phyloP scores from a whole-genome alignment of 371 early-diverging fungal species.

The Mucor circinelloides region DNA sequence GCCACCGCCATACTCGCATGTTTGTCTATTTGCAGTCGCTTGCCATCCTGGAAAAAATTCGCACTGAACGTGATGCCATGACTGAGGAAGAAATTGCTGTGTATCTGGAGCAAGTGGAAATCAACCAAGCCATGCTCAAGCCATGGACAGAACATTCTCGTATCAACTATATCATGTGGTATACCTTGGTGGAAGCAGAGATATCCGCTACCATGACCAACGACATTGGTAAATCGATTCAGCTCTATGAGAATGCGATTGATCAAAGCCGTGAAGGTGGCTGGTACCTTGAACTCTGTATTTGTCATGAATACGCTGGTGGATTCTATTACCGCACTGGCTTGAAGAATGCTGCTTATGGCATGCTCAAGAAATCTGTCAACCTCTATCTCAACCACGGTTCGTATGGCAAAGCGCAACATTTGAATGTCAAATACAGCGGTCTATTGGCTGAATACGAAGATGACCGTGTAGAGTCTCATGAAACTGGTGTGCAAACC shows the following conservation, averaged over 20 bases:
- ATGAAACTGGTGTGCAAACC: conserved; percentile 43
- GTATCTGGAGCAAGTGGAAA: conserved; percentile 19
- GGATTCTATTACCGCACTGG: conserved; percentile 39
- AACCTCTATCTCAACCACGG: conserved; percentile 34
- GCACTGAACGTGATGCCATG: conserved; percentile 12
- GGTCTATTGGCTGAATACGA: conserved; percentile 27
- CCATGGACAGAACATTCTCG: conserved; percentile 34
- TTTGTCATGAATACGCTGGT: conserved; percentile 44
- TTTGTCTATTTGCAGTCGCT: conserved; percentile 34
- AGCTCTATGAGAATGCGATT: conserved; percentile 43
- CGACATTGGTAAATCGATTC: conserved; percentile 21
- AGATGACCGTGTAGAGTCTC: conserved; percentile 32
- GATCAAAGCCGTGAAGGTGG: conserved; percentile 34
- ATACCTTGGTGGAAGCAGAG: conserved; percentile 45
- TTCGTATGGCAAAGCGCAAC: conserved; percentile 47
- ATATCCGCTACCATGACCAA: conserved; percentile 12
- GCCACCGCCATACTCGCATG: conserved; percentile 43
- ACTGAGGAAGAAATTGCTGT: conserved; percentile 13
- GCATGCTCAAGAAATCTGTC: conserved; percentile 37
- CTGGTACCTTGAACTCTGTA: conserved; percentile 37
- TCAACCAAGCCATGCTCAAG: conserved; percentile 30
- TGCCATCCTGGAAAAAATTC: conserved; percentile 37
- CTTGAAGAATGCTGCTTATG: conserved; percentile 39
- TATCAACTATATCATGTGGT: conserved; percentile 37
- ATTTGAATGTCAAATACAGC: conserved; percentile 28